Percentiles rank a stretch among this genome's conserved stretches.
phyloP scores from a whole-genome alignment of 352 stramenopile species.

The Globisporangium radiosum region DNA sequence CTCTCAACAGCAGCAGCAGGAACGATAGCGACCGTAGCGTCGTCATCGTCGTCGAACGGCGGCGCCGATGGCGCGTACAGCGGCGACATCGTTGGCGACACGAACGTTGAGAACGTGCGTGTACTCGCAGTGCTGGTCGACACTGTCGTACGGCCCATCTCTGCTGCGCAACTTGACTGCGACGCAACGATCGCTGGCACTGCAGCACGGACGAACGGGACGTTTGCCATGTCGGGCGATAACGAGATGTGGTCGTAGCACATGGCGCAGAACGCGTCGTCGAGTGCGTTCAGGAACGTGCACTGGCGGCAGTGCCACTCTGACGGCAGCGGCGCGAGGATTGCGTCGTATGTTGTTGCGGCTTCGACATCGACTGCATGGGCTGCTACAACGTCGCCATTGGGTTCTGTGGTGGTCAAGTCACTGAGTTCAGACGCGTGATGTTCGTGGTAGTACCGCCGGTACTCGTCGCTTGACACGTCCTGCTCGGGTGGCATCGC shows the following conservation, averaged over 20 bases:
- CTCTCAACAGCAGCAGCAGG: too few species aligned
- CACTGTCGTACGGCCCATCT: too few species aligned
- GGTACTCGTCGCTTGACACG: constrained; percentile 1
- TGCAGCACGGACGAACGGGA: background rate
- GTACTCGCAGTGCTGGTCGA: constrained; percentile 3
- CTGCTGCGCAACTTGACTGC: too few species aligned
- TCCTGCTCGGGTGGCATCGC: background rate
- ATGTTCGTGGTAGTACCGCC: background rate
- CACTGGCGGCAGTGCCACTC: constrained; percentile 22
- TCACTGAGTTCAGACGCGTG: background rate
- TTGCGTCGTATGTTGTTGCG: constrained; percentile 10
- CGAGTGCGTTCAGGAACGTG: constrained; percentile 50
- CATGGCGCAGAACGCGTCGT: constrained; percentile 55
- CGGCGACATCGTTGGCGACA: constrained; percentile 12
- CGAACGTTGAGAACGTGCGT: background rate
- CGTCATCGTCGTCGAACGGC: constrained; percentile 13
- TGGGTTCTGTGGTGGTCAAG: background rate
- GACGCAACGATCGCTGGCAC: background rate
- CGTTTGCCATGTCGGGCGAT: background rate
- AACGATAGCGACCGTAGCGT: background rate
- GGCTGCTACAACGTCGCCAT: constrained; percentile 25
- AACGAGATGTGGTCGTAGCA: constrained; percentile 45
- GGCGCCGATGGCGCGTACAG: constrained; percentile 19
- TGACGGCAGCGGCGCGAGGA: background rate
- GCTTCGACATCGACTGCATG: constrained; percentile 34